A percentile compares a stretch with the other conserved stretches of the same genome.
Conservation (phyloP, 495 filamentous ascomycete genomes). For the Friedmanniomyces simplex region DNA sequence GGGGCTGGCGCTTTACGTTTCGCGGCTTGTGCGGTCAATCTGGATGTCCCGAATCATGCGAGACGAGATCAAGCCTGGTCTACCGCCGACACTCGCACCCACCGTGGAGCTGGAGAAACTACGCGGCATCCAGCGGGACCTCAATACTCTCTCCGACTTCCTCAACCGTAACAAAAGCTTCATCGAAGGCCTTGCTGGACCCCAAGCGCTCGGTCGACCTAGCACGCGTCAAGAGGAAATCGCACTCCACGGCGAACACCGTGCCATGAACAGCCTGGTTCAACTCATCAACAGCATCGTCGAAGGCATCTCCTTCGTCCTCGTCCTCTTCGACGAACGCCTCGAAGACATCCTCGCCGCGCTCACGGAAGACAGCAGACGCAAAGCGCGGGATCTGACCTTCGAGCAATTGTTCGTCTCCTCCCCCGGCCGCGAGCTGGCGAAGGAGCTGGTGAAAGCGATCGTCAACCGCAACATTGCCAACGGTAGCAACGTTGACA, state of each 20-base stretch:
- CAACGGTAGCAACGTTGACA: constrained; percentile 91
- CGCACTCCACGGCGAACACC: constrained; percentile 83
- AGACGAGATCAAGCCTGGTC: constrained; percentile 47
- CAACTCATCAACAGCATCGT: constrained; percentile 74
- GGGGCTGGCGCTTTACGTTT: constrained; percentile 76
- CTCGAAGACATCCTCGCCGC: constrained; percentile 79
- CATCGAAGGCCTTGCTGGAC: constrained; percentile 84
- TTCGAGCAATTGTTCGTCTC: constrained; percentile 80
- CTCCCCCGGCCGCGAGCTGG: constrained; percentile 70
- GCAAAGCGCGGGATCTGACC: constrained; percentile 62
- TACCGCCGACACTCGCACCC: constrained; percentile 38
- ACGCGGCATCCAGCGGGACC: constrained; percentile 62
- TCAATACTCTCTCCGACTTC: constrained; percentile 69
- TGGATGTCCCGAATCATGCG: constrained; percentile 64
- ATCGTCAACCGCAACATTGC: constrained; percentile 97
- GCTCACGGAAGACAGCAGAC: constrained; percentile 56
- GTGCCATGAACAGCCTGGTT: constrained; percentile 75
- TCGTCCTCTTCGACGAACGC: constrained; percentile 85
- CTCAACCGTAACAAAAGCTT: constrained; percentile 73
- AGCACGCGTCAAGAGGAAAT: constrained; percentile 78
- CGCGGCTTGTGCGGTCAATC: constrained; percentile 69
- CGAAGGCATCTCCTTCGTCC: constrained; percentile 90
- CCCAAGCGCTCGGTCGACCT: constrained; percentile 61
- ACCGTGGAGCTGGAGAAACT: constrained; percentile 55
- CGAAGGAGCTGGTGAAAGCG: constrained; percentile 90